Evolutionary conservation across 345 rosid genomes (phyloP), one percentile per base, ranked within the genome.

Genomic region (Noccaea caerulescens): DNA sequence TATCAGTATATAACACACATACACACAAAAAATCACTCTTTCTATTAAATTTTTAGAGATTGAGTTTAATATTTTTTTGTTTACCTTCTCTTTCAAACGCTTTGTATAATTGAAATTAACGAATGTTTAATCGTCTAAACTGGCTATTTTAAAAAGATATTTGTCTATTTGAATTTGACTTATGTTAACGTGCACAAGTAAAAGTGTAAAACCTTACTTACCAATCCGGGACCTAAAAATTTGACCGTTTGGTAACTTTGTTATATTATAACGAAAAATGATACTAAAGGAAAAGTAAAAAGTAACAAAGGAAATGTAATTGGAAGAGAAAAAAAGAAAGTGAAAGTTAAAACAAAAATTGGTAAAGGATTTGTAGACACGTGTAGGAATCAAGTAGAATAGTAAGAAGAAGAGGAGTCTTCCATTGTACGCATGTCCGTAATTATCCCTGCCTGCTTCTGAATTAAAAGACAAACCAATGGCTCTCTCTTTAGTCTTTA

Each of bases 341-440:
- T 13, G 41, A 43, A 61, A 33, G 8, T 54, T 6, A 54, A 8
- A 25, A 25, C 27, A 25, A 25, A n/a, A n/a, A n/a, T n/a, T n/a
- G n/a, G n/a, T n/a, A n/a, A n/a, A 25, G 2, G 42, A 34, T 4
- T 55, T 9, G 12, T 0, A 39, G 62, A 58, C 42, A 43, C 47
- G 61, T 61, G 53, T 42, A 62, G 34, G 37, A 56, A 72, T 18
- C 27, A 14, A n/a, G 57, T 58, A 27, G 42, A 58, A 36, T n/a
- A 57, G 37, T 45, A 54, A 25, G 9, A 23, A 72, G 49, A 23
- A 14, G 72, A 56, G 3, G 63, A 66, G 43, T 58, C 83, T 82
- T 82, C 47, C 4, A 18, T 12, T 66, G 61, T 43, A 74, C 47
- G 71, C 77, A 36, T 79, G 83, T 77, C 77, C 56, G 58, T 76